Evolutionary conservation across 2,329 filamentous ascomycete genomes (phyloP), one percentile per base, ranked within the genome.

Genomic region (Trichoderma sp.): DNA sequence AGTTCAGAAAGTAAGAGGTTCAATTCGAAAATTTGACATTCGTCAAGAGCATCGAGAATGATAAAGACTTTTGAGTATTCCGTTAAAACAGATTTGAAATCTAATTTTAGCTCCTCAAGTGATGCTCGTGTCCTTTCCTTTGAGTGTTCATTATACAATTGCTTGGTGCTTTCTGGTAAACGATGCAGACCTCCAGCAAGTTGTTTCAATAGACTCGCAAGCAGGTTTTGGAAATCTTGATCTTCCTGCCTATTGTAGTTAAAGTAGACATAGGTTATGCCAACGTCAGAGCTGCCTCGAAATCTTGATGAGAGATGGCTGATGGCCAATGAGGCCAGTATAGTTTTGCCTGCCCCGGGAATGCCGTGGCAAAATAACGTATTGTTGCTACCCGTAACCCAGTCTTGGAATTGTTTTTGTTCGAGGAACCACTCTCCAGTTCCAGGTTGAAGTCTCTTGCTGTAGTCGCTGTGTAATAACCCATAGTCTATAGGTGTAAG

Each of bases 51-150:
- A 47, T 47, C 43, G n/a, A 47, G 43, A 21, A 47, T 11, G 4
- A 47, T 21, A 47, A 47, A 47, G 18, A 47, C 7, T 47, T 47
- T 1, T n/a, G 39, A 2, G 39, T 47, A 47, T 2, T 3, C 1
- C 0, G 3, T 9, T 9, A 47, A 2, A 5, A 47, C 18, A 5
- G 8, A 11, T 8, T 0, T 11, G 15, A 47, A 8, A 1, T 47
- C 1, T 15, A 18, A 21, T 11, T 1, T 21, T 0, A 47, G 0
- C 8, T 47, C 43, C 18, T 9, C 43, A 47, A 47, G 43, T 7
- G 43, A 47, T 0, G 18, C 18, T 21, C 43, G 43, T 21, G 43
- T 47, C 18, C 43, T 47, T 5, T 2, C 5, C 8, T 9, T 47
- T 9, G 18, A 47, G 9, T 47, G 43, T 0, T 21, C 18, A n/a